Evolutionary conservation across 2,329 filamentous ascomycete species (phyloP).

Genomic region (Penicillium sp.): DNA sequence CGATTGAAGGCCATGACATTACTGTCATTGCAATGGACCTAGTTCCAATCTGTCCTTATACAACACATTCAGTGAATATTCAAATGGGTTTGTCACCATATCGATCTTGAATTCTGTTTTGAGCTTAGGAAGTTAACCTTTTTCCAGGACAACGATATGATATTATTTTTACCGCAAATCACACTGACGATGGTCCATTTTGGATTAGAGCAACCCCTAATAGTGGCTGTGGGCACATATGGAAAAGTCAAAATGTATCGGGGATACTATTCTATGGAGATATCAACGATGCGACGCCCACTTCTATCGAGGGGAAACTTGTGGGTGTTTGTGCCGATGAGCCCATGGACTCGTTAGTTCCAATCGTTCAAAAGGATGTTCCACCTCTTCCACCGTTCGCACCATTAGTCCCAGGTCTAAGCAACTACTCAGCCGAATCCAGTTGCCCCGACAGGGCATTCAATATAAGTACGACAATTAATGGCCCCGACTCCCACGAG

Average conservation of each 20-base stretch:
- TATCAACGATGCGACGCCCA: neutral
- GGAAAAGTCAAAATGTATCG: neutral
- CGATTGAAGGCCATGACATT: neutral
- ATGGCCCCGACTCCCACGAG: neutral
- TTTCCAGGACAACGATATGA: neutral
- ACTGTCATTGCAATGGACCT: neutral
- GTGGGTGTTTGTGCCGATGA: neutral
- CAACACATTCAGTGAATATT: neutral
- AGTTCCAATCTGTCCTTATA: neutral
- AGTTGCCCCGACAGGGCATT: neutral
- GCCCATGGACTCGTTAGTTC: neutral
- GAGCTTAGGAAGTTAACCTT: neutral
- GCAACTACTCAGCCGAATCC: no score
- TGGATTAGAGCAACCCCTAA: neutral
- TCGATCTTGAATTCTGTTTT: neutral
- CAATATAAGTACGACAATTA: neutral
- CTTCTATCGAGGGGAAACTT: neutral
- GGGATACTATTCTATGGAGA: neutral
- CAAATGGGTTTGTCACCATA: neutral
- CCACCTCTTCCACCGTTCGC: neutral
- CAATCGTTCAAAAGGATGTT: neutral
- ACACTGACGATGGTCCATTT: neutral
- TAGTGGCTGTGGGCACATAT: neutral
- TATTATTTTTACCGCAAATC: neutral
- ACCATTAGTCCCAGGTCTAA: neutral